A percentile compares a stretch with the other conserved stretches of the same genome.
Evolutionary conservation across 805 yeast genomes (phyloP).

Genomic region (Pichia manshurica): DNA sequence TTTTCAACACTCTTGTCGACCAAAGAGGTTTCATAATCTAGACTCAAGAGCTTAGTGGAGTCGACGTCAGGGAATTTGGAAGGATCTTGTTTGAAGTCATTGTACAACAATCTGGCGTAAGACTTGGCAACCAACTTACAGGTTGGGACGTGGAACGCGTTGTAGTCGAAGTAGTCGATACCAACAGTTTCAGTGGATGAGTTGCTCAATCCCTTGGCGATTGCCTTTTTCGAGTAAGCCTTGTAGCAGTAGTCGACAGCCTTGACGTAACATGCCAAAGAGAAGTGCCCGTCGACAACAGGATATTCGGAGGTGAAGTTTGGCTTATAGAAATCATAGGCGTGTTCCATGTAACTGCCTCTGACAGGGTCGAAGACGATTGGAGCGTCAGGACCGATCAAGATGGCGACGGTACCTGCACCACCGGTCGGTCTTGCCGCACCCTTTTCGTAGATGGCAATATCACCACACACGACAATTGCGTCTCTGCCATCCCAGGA

Average conservation of each 20-base stretch:
- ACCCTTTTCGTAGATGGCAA: constrained; percentile 95
- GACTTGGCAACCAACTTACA: constrained; percentile 93
- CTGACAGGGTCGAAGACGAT: constrained; percentile 82
- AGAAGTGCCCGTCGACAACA: constrained; percentile 94
- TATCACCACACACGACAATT: constrained; percentile 94
- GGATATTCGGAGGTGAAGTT: constrained; percentile 96
- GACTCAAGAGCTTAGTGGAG: constrained; percentile 37
- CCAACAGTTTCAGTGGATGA: constrained; percentile 52
- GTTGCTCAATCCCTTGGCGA: constrained; percentile 42
- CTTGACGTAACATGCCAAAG: constrained; percentile 87
- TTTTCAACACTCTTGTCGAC: constrained; percentile 80
- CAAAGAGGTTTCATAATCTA: constrained; percentile 72
- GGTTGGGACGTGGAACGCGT: constrained; percentile 96
- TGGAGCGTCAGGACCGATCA: constrained; percentile 97
- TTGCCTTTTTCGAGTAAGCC: constrained; percentile 72
- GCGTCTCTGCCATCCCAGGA: constrained; percentile 99
- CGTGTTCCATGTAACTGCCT: constrained; percentile 94
- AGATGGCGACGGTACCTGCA: constrained; percentile 92
- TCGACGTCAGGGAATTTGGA: constrained; percentile 53
- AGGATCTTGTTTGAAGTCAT: constrained; percentile 76
- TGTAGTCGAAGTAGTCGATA: constrained; percentile 76
- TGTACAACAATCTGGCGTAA: constrained; percentile 84
- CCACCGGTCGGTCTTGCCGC: constrained; percentile 99
- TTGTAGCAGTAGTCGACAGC: constrained; percentile 87
- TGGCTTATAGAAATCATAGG: constrained; percentile 97